These are phyloP conservation scores for Metschnikowia peoriensis DNA, from an alignment of 805 yeast species.

Conservation along the genomic window DNA sequence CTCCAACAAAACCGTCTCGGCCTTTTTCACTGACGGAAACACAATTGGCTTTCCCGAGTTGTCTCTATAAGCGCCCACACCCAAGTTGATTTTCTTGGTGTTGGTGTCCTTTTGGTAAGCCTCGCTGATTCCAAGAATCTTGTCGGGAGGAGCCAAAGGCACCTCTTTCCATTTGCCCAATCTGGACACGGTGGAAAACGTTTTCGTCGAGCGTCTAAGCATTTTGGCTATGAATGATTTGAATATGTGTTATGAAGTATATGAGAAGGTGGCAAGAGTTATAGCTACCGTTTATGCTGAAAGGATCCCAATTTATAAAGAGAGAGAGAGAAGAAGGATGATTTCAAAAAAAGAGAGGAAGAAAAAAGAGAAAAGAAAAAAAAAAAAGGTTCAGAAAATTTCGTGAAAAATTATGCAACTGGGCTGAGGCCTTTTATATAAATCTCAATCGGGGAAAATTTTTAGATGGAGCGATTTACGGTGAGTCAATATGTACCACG, in stretches of 20 bases:
- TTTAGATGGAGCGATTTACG: constrained; percentile 5
- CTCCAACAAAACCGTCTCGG: constrained; percentile 52
- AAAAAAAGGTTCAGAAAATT: not conserved
- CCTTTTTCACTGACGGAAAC: constrained; percentile 69
- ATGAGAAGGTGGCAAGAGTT: not conserved
- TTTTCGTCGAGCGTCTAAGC: constrained; percentile 20
- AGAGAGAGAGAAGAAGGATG: not conserved
- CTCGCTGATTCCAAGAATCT: constrained; percentile 77
- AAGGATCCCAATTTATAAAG: not conserved
- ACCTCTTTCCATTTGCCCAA: constrained; percentile 31
- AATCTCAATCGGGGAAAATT: constrained; percentile 13
- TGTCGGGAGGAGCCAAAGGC: constrained; percentile 74
- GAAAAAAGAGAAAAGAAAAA: not conserved
- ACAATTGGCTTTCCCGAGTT: constrained; percentile 85
- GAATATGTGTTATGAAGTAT: not conserved
- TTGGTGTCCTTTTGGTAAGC: constrained; percentile 66
- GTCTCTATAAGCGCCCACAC: constrained; percentile 94
- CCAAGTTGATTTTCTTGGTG: constrained; percentile 58
- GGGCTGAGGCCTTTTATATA: constrained; percentile 1
- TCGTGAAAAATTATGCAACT: not conserved
- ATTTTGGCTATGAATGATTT: constrained; percentile 2
- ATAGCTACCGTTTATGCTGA: not conserved
- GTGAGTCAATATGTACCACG: constrained; percentile 15
- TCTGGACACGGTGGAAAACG: constrained; percentile 18
- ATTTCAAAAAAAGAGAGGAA: not conserved